These are phyloP conservation scores for Pezicula radicicola DNA, from an alignment of 2,329 filamentous ascomycete genomes.

Conservation along the genomic window DNA sequence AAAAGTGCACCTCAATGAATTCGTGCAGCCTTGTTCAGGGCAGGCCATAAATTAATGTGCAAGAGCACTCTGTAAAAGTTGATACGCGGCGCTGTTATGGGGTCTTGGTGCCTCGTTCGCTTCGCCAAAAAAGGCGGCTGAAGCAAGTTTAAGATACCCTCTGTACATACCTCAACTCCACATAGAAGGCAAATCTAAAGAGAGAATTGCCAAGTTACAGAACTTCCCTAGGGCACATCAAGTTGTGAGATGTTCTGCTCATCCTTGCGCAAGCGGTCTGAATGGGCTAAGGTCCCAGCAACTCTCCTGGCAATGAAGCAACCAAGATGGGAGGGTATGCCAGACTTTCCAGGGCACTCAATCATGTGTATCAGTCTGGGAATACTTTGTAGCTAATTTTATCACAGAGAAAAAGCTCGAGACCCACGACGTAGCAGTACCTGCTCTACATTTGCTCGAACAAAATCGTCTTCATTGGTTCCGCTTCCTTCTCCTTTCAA, in stretches of 20 bases:
- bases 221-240: not conserved
- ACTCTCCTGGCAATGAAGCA: constrained; percentile 17
- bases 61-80: not conserved
- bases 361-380: constrained; percentile 4
- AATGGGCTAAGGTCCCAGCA: constrained; percentile 24
- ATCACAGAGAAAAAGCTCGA: constrained; percentile 19
- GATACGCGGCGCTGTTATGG: too few species aligned
- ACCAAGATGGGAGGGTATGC: constrained; percentile 28
- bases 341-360: not conserved
- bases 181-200: constrained; percentile 4
- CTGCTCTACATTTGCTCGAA: constrained; percentile 9
- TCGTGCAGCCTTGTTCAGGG: too few species aligned
- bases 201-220: not conserved
- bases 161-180: constrained; percentile 10
- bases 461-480: constrained; percentile 13
- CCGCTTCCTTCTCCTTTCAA: constrained; percentile 24
- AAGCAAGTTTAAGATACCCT: constrained; percentile 8
- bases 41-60: not conserved
- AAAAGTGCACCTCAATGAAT: not conserved
- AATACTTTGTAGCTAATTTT: not conserved
- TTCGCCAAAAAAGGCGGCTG: not conserved
- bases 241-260: constrained; percentile 27
- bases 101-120: constrained; percentile 1
- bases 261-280: constrained; percentile 23
- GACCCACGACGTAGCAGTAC: constrained; percentile 26